These are phyloP conservation scores for Tillandsia fasciculata DNA, from an alignment of 176 grass and related monocot genomes.

Conservation along the genomic window DNA sequence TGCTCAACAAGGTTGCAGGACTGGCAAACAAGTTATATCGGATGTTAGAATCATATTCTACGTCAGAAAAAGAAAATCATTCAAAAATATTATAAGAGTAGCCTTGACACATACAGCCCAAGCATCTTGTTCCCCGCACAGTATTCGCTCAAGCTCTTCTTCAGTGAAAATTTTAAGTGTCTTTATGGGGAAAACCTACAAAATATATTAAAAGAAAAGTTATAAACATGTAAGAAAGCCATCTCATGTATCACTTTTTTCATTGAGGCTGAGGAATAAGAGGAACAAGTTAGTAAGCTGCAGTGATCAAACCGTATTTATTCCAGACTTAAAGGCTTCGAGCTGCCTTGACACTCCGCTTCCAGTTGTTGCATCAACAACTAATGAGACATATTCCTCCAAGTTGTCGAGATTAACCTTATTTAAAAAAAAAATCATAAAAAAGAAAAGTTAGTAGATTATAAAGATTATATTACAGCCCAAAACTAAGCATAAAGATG, in stretches of 20 bases:
- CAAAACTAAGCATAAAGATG: neutral
- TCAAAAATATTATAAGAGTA: neutral
- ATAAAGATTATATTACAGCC: neutral
- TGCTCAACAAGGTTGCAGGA: conserved; percentile 37
- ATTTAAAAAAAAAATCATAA: conserved; percentile 18
- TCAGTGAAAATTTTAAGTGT: conserved; percentile 45
- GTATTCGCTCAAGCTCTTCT: conserved; percentile 54
- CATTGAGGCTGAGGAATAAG: neutral
- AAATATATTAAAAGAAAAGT: neutral
- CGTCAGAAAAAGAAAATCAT: conserved; percentile 14
- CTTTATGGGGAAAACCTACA: conserved; percentile 42
- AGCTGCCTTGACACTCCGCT: conserved; percentile 41
- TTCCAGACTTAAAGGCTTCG: conserved; percentile 47
- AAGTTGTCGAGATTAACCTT: conserved; percentile 37
- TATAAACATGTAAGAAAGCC: neutral
- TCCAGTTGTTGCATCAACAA: conserved; percentile 43
- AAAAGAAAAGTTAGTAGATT: neutral
- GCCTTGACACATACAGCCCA: conserved; percentile 44
- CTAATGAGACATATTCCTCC: conserved; percentile 47
- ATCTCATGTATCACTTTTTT: neutral
- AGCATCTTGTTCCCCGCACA: conserved; percentile 54
- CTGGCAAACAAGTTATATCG: conserved; percentile 16
- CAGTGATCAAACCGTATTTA: conserved; percentile 37
- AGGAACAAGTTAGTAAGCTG: neutral
- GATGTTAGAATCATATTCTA: too few species aligned